Evolutionary conservation across 1,284 basidiomycete genomes (phyloP).

Genomic region (Cryptococcus wingfieldii): DNA sequence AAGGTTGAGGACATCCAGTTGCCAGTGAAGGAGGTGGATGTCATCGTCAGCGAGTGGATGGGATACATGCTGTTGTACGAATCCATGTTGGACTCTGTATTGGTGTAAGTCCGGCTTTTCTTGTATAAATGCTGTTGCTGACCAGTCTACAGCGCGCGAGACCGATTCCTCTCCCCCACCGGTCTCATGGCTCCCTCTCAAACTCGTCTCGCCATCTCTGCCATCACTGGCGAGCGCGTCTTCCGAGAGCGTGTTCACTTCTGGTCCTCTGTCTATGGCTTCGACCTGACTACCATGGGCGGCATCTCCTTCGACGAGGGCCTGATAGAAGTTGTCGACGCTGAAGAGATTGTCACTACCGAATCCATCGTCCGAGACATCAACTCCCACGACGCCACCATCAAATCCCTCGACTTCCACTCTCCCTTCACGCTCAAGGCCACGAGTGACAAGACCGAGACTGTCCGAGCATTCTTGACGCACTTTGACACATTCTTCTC

Average conservation of each 20-base stretch:
- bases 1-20: conserved; percentile 80
- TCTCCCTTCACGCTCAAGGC: conserved; percentile 67
- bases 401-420: conserved; percentile 72
- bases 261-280: conserved; percentile 90
- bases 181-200: conserved; percentile 93
- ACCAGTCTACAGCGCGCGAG: conserved; percentile 58
- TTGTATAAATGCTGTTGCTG: not conserved
- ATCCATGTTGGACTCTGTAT: conserved; percentile 93
- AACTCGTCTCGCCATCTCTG: conserved; percentile 74
- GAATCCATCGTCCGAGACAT: conserved; percentile 73
- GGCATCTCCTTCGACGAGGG: conserved; percentile 66
- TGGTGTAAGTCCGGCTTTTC: conserved; percentile 50
- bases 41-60: conserved; percentile 99
- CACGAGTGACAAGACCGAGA: conserved; percentile 58
- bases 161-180: conserved; percentile 68
- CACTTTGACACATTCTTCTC: conserved; percentile 95
- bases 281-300: conserved; percentile 75
- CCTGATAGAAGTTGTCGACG: conserved; percentile 70
- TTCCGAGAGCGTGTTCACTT: conserved; percentile 77
- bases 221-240: conserved; percentile 71
- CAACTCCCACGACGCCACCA: conserved; percentile 60
- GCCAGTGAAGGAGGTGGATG: conserved; percentile 71
- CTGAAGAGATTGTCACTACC: conserved; percentile 65
- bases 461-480: conserved; percentile 77
- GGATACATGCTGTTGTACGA: conserved; percentile 87